Base-by-base conservation (phyloP, 768 basidiomycete species). In the Clitopilus passeckerianus region DNA sequence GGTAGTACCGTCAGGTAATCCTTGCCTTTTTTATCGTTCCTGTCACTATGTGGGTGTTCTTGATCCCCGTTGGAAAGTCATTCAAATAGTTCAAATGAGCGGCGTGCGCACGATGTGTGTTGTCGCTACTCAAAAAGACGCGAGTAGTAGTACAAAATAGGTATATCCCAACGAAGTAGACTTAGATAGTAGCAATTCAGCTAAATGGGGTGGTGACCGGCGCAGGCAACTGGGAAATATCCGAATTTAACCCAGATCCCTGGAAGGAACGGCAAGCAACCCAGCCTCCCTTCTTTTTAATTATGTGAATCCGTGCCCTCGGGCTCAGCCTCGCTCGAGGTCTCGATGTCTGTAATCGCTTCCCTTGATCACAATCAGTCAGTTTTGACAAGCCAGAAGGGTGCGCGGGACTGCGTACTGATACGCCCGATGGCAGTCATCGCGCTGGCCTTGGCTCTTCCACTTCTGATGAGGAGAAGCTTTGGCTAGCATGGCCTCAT, bases 361-460 rank as follows among this genome's bases (percentile, higher is more conserved):
- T 61, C 59, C 43, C 69, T 30, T 70, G 16, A 20, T 33, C 43
- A 23, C 22, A 34, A 8, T 23, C 57, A 44, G 27, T 24, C 59
- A 35, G 20, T 24, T 35, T 46, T 57, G 20, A 34, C 22, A 18
- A 15, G 23, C 37, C 20, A 59, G 52, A 12, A 15, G 23, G 33
- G 44, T 22, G 30, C 24, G 34, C 14, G n/a, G 12, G 27, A 30
- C 27, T 14, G 77, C 86, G 54, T 64, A 88, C 89, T 76, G 71
- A 65, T 78, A 92, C 1, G 88, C 87, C 41, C 79, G 77, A 22
- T 83, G 79, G 65, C 86, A 86, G n/a, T 79, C 79, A 14, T 79
- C 75, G 53, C 82, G 78, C 18, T 80, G 74, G 34, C 71, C 73
- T 1, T 73, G 56, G 20, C 74, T 79, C 68, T 84, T 90, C 82